Base-by-base conservation (phyloP, 1,139 yeast genomes). In the Blastobotrys malaysiensis region DNA sequence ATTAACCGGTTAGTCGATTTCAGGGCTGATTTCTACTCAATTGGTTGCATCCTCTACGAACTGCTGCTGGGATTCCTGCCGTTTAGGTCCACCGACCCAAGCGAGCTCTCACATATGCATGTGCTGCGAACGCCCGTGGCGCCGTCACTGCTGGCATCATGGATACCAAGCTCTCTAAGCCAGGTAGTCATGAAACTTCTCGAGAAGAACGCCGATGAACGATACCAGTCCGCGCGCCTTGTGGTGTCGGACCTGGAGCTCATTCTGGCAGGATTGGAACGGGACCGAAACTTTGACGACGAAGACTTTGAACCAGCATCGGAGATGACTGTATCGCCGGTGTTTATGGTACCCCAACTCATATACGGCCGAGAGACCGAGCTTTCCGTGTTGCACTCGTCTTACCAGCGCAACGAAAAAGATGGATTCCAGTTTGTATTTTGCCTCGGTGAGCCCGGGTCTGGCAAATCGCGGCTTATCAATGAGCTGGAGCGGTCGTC, bases 11-110 rank as follows among this genome's bases (percentile, higher is more conserved):
- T 73, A 2, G 79, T 78, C 7, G 83, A 79, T 57, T 75, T 69
- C 59, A 68, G 81, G 49, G 73, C 83, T 0, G 84, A 81, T 62
- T 72, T 79, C 52, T 81, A 80, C 61, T 72, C 80, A 36, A 59
- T 79, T 13, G 84, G 85, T 22, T 72, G 80, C 22, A 74, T 80
- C 2, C 58, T 80, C 45, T 79, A 81, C 59, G 82, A 79, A 57
- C 61, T 79, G 21, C 57, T 79, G 11, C 71, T 77, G 7, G 82
- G 83, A 0, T 65, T 69, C 19, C 64, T 77, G 3, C 83, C 83
- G 0, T 79, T 79, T 58, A 69, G 70, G 26, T 71, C 77, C 6
- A 69, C 72, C 4, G 79, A 75, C 55, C 74, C 79, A 0, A 65
- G 73, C 5, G 74, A 74, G 21, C 59, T 80, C 22, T 69, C 76